A percentile compares a stretch with the other conserved stretches of the same genome.
Conservation (phyloP, 179 eudicot genomes). For the Sideroxylon spinosum region DNA sequence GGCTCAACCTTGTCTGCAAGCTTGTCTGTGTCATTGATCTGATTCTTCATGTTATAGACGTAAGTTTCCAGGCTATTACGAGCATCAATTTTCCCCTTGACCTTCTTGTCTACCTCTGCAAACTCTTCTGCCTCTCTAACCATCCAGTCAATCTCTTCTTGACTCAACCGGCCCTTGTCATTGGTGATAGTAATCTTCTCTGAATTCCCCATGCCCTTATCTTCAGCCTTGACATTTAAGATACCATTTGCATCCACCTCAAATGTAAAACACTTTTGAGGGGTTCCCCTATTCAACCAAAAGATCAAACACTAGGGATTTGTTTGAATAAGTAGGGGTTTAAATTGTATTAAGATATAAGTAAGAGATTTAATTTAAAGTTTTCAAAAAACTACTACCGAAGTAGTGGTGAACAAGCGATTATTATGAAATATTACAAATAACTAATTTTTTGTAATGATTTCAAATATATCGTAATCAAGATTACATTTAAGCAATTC, state of each 20-base stretch:
- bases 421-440: too few relatives aligned
- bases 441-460: too few relatives aligned
- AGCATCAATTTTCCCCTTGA: constrained; percentile 54
- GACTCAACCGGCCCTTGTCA: constrained; percentile 68
- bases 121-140: constrained; percentile 60
- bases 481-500: too few relatives aligned
- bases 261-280: constrained; percentile 35
- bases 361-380: too few relatives aligned
- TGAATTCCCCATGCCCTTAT: constrained; percentile 62
- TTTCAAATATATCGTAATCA: too few relatives aligned
- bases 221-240: constrained; percentile 65
- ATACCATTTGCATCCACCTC: constrained; percentile 71
- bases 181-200: constrained; percentile 75
- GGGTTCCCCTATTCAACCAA: constrained; percentile 52
- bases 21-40: constrained; percentile 49
- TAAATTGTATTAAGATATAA: too few relatives aligned
- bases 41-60: constrained; percentile 61
- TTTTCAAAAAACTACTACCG: too few relatives aligned
- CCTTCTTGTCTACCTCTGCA: constrained; percentile 65
- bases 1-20: constrained; percentile 56
- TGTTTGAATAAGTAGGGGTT: too few relatives aligned
- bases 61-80: constrained; percentile 55
- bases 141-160: constrained; percentile 63
- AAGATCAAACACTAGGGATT: too few relatives aligned
- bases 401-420: too few relatives aligned